Percentiles rank a stretch among this genome's conserved stretches.
These are phyloP conservation scores for Piromyces finnis DNA, from an alignment of 192 early-diverging fungal genomes.

Conservation along the genomic window DNA sequence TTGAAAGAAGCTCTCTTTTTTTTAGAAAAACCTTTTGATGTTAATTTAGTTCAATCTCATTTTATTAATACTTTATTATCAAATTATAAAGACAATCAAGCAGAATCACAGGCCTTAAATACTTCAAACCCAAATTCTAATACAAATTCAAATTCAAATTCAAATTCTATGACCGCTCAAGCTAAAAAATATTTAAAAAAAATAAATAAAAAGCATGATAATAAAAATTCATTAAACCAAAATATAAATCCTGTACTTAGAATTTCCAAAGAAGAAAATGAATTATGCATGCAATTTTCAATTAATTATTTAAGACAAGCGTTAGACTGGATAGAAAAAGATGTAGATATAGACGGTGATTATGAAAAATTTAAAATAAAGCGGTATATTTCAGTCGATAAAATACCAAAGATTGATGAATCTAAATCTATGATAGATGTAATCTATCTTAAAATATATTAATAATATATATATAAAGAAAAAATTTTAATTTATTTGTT, in stretches of 20 bases:
- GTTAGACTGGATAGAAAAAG: background rate
- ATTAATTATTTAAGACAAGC: background rate
- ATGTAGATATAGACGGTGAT: background rate
- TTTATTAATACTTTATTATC: background rate
- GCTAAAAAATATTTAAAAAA: background rate
- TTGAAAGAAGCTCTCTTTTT: background rate
- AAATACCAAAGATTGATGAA: background rate
- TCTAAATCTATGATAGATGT: too few species aligned
- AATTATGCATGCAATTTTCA: background rate
- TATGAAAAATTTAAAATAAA: background rate
- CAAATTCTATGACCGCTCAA: background rate
- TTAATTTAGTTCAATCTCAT: background rate
- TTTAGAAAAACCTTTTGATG: background rate
- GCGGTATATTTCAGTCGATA: background rate
- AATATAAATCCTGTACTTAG: background rate
- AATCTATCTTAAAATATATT: too few species aligned
- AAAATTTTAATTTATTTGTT: too few species aligned
- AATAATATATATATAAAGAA: too few species aligned
- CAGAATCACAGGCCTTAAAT: background rate
- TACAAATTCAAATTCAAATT: background rate
- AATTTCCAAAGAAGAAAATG: background rate
- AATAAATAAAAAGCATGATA: background rate
- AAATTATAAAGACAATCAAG: background rate
- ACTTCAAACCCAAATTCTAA: background rate
- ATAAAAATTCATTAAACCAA: background rate